Base-by-base conservation (phyloP, 2,329 filamentous ascomycete genomes). In the Arthroderma sp. region DNA sequence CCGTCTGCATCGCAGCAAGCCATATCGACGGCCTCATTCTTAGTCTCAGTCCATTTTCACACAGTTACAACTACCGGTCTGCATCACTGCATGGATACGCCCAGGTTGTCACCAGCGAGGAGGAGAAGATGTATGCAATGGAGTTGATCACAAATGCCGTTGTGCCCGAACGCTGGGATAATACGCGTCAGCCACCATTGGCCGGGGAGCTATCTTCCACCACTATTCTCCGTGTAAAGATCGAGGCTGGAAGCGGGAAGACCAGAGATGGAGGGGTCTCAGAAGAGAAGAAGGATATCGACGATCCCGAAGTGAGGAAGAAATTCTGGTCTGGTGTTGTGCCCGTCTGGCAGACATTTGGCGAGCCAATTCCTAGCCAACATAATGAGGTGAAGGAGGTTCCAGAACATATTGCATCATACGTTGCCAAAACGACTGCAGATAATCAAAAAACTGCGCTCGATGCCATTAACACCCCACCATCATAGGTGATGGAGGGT, bases 21-120 rank as follows among this genome's bases (percentile, higher is more conserved):
- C 78, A 82, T 58, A 66, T 93, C 34, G 85, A 94, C 65, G 86
- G 86, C 34, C 69, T 91, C 43, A 79, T 94, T 6, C 75, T 94
- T 30, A 75, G 83, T 15, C 73, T 93, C 9, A 86, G 86, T 0
- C 83, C 86, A 8, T 83, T 85, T 67, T 77, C 75, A 48, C 85
- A 93, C 68, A 84, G 77, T 66, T 88, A 86, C 69, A 89, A 93
- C 69, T 94, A 91, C 67, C 83, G 85, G 50, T 86, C 80, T 34
- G 83, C 83, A 7, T 69, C 86, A 6, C 70, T 91, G 8, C 86
- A 89, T 56, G 87, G 86, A 1, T 75, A 80, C 58, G 86, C 82
- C 0, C 69, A 64, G 6, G 62, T 82, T 1, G 83, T 94, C 5
- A 74, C 76, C 1, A 76, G 82, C 48, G 61, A 65, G 0, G 74